Evolutionary conservation across 2,329 filamentous ascomycete species (phyloP), one percentile per base, ranked within the genome.

Genomic region (Arthrobotrys musiformis): DNA sequence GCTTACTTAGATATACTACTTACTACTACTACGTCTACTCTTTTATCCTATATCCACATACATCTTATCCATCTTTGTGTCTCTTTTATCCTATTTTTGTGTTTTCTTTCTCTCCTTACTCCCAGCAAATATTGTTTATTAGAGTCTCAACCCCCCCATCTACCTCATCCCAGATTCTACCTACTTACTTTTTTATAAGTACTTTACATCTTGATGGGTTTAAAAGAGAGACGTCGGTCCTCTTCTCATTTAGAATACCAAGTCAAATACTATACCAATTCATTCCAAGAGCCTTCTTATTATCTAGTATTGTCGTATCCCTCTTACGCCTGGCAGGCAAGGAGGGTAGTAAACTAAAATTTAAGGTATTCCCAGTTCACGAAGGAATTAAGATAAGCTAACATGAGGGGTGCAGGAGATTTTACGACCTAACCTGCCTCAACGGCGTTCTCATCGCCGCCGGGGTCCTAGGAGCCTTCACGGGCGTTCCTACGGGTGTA

Each of bases 21-120:
- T n/a, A n/a, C n/a, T n/a, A 68, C 42, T 19, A 17, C 40, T 64
- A 76, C 63, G 68, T 40, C 33, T 22, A 37, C 58, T 19, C 9
- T 33, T 33, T 33, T 33, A n/a, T n/a, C n/a, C 17, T 37, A 37
- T 30, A 44, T 72, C 42, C 26, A 60, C 33, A 67, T 61, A 37
- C 52, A 48, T 35, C 72, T 28, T 75, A 64, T 70, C 61, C 15
- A 40, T 70, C 64, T 70, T 26, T 63, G 67, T 69, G 48, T 62
- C 60, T 44, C 68, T 40, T 50, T 76, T 63, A 26, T 63, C 40
- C 60, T 56, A 33, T 60, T 30, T 63, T 73, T 37, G 69, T 88
- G 87, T 17, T 28, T 79, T 78, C 64, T n/a, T n/a, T n/a, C n/a
- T n/a, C n/a, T n/a, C n/a, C n/a, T n/a, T n/a, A n/a, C n/a, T n/a